Evolutionary conservation across 176 grass and related monocot species (phyloP).

Genomic region (Raddia distichophylla): DNA sequence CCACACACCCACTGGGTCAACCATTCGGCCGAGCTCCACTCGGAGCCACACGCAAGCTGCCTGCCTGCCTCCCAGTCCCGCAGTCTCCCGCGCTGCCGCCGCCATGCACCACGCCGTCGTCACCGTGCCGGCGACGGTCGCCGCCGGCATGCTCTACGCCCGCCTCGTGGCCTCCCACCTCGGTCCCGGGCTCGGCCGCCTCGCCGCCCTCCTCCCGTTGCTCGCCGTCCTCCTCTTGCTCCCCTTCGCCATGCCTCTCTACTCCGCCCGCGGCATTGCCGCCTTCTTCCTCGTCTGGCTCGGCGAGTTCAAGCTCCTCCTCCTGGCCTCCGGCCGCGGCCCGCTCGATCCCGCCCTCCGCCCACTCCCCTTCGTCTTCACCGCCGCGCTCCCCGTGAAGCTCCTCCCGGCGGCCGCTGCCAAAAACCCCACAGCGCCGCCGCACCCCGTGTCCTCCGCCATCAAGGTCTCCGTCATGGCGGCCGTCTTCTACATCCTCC

Average conservation of each 20-base stretch:
- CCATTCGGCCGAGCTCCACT: background rate
- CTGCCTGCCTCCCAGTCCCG: too few relatives aligned
- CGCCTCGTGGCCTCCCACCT: constrained; percentile 19
- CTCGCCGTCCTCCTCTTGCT: constrained; percentile 38
- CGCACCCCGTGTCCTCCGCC: background rate
- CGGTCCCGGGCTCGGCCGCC: constrained; percentile 32
- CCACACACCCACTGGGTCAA: too few relatives aligned
- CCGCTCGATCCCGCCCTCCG: constrained; percentile 38
- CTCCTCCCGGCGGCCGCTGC: background rate
- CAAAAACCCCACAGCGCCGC: background rate
- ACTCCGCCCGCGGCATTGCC: constrained; percentile 29
- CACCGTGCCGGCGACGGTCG: background rate
- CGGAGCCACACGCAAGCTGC: background rate
- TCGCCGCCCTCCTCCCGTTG: constrained; percentile 39
- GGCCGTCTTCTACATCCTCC: constrained; percentile 19
- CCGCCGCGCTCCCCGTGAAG: constrained; percentile 50
- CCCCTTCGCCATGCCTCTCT: constrained; percentile 35
- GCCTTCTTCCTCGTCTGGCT: constrained; percentile 50
- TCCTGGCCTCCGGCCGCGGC: constrained; percentile 44
- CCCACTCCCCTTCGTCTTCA: constrained; percentile 33
- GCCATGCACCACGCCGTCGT: background rate
- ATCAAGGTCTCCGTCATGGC: constrained; percentile 24
- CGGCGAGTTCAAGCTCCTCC: constrained; percentile 48
- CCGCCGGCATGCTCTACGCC: constrained; percentile 25
- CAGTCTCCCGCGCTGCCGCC: background rate